These are phyloP conservation scores for Bothriochloa decipiens DNA, from an alignment of 176 grass and related monocot species.

Conservation along the genomic window DNA sequence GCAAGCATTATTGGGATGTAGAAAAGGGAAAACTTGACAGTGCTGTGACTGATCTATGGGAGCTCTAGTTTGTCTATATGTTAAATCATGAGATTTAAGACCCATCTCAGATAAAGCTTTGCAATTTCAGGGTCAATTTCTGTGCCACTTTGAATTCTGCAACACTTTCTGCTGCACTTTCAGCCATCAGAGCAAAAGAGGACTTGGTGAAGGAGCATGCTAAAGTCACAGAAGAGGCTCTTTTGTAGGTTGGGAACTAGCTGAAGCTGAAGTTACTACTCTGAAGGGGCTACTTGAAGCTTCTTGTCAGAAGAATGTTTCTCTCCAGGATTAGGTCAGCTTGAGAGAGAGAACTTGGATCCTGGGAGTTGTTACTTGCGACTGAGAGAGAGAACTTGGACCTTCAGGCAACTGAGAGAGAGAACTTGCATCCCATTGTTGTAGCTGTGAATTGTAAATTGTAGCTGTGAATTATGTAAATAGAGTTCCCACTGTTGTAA, in stretches of 20 bases:
- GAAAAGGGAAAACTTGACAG: too few species aligned
- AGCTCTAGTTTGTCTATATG: constrained; percentile 4
- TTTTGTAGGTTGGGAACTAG: constrained; percentile 89
- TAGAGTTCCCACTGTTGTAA: too few species aligned
- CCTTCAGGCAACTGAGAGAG: constrained; percentile 63
- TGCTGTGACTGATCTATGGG: too few species aligned
- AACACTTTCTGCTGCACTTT: constrained; percentile 81
- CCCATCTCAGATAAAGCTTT: constrained; percentile 46
- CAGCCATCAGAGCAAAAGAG: constrained; percentile 80
- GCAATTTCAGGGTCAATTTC: constrained; percentile 40
- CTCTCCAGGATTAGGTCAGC: constrained; percentile 69
- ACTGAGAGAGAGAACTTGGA: too few species aligned
- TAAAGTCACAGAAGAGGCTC: constrained; percentile 93
- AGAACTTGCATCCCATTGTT: too few species aligned
- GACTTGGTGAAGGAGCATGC: constrained; percentile 94
- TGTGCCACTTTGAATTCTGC: constrained; percentile 62
- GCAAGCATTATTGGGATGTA: too few species aligned
- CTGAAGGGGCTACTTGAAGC: constrained; percentile 81
- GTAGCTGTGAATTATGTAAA: too few species aligned
- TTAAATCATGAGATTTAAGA: constrained; percentile 50
- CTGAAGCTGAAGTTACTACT: constrained; percentile 71
- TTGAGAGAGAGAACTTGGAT: too few species aligned
- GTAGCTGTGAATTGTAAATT: too few species aligned
- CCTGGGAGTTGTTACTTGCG: too few species aligned
- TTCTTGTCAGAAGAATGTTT: constrained; percentile 70